phyloP scores from a whole-genome alignment of 2,329 filamentous ascomycete genomes.

The Fusarium sp. region DNA sequence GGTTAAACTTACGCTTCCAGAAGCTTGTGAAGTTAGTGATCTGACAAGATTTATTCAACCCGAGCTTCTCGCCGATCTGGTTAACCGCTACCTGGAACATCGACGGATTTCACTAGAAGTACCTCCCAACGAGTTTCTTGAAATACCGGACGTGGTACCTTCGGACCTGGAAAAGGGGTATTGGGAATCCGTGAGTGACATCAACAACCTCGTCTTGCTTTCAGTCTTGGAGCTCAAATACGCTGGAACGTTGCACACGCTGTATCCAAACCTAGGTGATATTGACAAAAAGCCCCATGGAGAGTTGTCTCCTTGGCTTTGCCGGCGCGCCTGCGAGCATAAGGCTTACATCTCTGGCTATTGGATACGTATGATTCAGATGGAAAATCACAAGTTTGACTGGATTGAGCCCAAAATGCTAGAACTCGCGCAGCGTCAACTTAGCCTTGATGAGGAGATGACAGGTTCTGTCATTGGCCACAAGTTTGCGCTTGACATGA shows the following conservation, averaged over 20 bases:
- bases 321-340: slow-evolving; percentile 48
- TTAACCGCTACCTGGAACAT: slow-evolving; percentile 37
- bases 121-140: slow-evolving; percentile 34
- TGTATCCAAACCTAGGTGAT: slow-evolving; percentile 7
- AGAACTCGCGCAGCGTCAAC: slow-evolving; percentile 37
- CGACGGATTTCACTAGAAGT: slow-evolving; percentile 12
- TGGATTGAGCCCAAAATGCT: slow-evolving; percentile 48
- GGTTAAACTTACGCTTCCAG: slow-evolving; percentile 33
- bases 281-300: background rate
- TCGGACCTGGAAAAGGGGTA: slow-evolving; percentile 25
- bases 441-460: slow-evolving; percentile 30
- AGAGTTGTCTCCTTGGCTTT: slow-evolving; percentile 45
- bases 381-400: slow-evolving; percentile 48
- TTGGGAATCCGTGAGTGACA: slow-evolving; percentile 50
- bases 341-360: slow-evolving; percentile 47
- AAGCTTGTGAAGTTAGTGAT: slow-evolving; percentile 32
- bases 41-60: slow-evolving; percentile 46
- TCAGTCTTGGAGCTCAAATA: slow-evolving; percentile 46
- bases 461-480: background rate
- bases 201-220: slow-evolving; percentile 50
- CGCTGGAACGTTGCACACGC: slow-evolving; percentile 36
- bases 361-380: slow-evolving; percentile 46
- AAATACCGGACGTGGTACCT: slow-evolving; percentile 32
- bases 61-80: slow-evolving; percentile 40
- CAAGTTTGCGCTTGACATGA: slow-evolving; percentile 21